Evolutionary conservation across 2,329 filamentous ascomycete species (phyloP).

Genomic region (Fusarium sp.): DNA sequence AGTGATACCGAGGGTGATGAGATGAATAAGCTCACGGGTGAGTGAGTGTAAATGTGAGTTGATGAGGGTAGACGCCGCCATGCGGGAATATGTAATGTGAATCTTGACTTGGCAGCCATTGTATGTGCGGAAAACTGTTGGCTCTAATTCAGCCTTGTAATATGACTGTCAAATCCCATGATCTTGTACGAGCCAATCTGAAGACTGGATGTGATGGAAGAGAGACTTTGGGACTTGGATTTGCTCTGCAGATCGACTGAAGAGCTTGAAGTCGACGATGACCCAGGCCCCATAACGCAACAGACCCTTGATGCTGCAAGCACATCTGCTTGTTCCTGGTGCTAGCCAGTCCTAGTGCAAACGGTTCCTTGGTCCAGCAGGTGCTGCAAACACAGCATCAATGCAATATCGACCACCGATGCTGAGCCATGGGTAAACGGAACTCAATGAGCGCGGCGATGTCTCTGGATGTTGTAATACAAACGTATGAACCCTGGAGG

Average conservation of each 20-base stretch:
- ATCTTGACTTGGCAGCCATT: not conserved
- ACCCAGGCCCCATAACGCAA: constrained; percentile 1
- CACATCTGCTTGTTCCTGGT: constrained; percentile 27
- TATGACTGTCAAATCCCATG: constrained; percentile 2
- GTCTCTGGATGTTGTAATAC: not conserved
- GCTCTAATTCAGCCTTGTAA: constrained; percentile 15
- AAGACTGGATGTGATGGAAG: constrained; percentile 10
- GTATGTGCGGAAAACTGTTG: not conserved
- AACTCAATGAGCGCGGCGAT: constrained; percentile 12
- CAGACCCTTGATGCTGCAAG: constrained; percentile 21
- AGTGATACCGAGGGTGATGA: constrained; percentile 30
- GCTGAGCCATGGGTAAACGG: constrained; percentile 17
- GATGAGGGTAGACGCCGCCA: too few relatives aligned
- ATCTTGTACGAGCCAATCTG: not conserved
- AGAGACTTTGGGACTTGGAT: constrained; percentile 37
- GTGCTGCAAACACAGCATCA: constrained; percentile 12
- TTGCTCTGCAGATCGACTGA: constrained; percentile 39
- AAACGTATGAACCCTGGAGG: constrained; percentile 44
- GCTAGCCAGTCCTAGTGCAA: constrained; percentile 15
- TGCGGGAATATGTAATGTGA: not conserved
- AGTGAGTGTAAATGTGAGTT: not conserved
- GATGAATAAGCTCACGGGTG: not conserved
- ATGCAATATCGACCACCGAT: constrained; percentile 17
- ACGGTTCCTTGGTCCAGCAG: not conserved
- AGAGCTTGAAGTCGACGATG: constrained; percentile 19